These are phyloP conservation scores for Platanthera zijinensis DNA, from an alignment of 106 monocot genomes.

Conservation along the genomic window DNA sequence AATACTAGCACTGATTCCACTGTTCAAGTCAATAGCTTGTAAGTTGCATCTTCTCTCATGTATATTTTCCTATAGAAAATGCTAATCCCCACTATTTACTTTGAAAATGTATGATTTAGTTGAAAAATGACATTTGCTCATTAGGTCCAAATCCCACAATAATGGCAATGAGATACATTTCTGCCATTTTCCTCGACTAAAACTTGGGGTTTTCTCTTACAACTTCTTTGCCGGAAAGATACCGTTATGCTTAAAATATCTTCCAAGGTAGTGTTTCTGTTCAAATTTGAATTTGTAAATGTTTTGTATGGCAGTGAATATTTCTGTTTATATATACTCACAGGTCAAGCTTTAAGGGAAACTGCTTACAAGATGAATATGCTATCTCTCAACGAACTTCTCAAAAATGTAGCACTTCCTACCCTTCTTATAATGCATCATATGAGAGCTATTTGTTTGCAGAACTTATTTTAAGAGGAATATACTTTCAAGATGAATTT, in stretches of 20 bases:
- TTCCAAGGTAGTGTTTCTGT: slow-evolving; percentile 39
- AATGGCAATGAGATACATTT: slow-evolving; percentile 18
- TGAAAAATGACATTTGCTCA: neutral
- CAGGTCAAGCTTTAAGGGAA: slow-evolving; percentile 71
- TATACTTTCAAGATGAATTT: no score
- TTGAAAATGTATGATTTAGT: neutral
- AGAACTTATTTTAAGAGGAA: no score
- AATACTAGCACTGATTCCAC: slow-evolving; percentile 16
- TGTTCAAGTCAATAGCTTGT: slow-evolving; percentile 15
- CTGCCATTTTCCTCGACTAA: slow-evolving; percentile 34
- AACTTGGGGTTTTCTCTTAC: slow-evolving; percentile 61
- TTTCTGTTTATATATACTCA: slow-evolving; percentile 3
- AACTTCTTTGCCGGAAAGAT: slow-evolving; percentile 65
- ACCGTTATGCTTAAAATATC: slow-evolving; percentile 51
- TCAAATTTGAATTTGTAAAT: neutral
- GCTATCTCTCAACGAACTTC: slow-evolving; percentile 37
- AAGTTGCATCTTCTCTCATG: slow-evolving; percentile 10
- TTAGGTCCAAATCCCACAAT: slow-evolving; percentile 22
- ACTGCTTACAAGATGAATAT: slow-evolving; percentile 53
- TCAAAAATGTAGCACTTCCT: slow-evolving; percentile 23
- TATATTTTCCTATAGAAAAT: neutral
- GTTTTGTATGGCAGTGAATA: neutral
- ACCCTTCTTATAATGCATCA: neutral
- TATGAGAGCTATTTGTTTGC: neutral
- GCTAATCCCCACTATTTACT: neutral